These are phyloP conservation scores for Penstemon barbatus DNA, from an alignment of 257 asterid genomes.

Conservation along the genomic window DNA sequence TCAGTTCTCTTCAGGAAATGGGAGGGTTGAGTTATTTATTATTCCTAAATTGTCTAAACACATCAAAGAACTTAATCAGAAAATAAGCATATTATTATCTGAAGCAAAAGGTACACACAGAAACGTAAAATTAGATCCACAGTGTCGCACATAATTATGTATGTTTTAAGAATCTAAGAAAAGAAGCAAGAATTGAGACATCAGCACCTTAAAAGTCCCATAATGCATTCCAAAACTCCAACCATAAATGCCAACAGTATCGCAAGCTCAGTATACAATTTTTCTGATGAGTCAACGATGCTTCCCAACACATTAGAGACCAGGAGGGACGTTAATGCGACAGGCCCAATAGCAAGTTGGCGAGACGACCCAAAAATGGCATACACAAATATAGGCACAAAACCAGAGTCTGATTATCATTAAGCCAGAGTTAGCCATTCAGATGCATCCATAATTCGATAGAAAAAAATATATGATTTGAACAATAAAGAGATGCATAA, in stretches of 20 bases:
- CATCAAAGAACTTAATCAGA: not conserved
- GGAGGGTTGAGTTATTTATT: not conserved
- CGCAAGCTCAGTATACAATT: conserved; percentile 92
- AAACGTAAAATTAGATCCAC: conserved; percentile 15
- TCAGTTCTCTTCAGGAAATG: too few species aligned
- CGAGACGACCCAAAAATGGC: conserved; percentile 97
- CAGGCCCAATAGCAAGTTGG: conserved; percentile 99
- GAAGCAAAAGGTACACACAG: conserved; percentile 4
- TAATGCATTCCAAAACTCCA: conserved; percentile 83
- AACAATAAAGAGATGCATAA: too few species aligned
- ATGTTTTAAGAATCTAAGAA: conserved; percentile 11
- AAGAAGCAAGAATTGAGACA: conserved; percentile 28
- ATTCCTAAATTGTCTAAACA: not conserved
- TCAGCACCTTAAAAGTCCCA: conserved; percentile 88
- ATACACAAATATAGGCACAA: conserved; percentile 90
- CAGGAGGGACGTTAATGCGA: conserved; percentile 92
- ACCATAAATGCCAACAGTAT: conserved; percentile 94
- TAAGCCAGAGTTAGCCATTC: conserved; percentile 11
- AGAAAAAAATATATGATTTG: conserved; percentile 15
- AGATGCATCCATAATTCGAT: conserved; percentile 9
- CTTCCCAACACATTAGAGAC: conserved; percentile 86
- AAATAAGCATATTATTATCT: conserved; percentile 8
- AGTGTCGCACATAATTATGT: conserved; percentile 7
- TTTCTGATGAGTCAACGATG: conserved; percentile 80
- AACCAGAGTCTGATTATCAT: conserved; percentile 83